Percentiles rank a stretch among this genome's conserved stretches.
Evolutionary conservation across 1,284 basidiomycete species (phyloP).

Genomic region (Ganoderma lingzhi): DNA sequence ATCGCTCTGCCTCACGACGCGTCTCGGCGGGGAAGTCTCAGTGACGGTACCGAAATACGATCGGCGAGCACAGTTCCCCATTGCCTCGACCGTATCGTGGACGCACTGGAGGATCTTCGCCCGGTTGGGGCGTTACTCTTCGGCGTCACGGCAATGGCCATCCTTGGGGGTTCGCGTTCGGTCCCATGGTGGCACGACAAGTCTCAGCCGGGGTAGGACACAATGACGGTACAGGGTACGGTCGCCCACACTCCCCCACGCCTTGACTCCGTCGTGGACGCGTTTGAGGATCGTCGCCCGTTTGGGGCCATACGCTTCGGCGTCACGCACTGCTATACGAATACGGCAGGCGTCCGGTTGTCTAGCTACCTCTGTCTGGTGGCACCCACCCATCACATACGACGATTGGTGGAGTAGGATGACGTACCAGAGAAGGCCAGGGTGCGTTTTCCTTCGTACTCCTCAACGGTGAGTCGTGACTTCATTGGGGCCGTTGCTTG

Average conservation of each 20-base stretch:
- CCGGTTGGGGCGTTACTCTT: constrained; percentile 2
- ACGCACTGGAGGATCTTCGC: constrained; percentile 2
- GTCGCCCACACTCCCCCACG: constrained; percentile 2
- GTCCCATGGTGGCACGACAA: background rate
- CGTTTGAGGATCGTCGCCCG: constrained; percentile 11
- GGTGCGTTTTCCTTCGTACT: background rate
- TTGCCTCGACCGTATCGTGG: background rate
- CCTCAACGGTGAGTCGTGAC: background rate
- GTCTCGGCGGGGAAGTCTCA: background rate
- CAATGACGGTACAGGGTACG: constrained; percentile 1
- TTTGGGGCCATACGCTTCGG: constrained; percentile 12
- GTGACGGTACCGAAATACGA: background rate
- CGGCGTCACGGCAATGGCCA: background rate
- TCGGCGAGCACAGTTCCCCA: background rate
- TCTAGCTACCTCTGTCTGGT: background rate
- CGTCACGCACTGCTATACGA: background rate
- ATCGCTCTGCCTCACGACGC: background rate
- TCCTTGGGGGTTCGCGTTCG: background rate
- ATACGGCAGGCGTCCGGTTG: background rate
- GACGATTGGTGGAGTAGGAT: background rate
- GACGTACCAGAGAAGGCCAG: background rate
- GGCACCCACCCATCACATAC: background rate
- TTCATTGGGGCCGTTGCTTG: background rate
- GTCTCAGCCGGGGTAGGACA: background rate
- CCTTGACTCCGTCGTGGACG: background rate